Evolutionary conservation across 176 grass and related monocot genomes (phyloP).

Genomic region (Oryza meyeriana): DNA sequence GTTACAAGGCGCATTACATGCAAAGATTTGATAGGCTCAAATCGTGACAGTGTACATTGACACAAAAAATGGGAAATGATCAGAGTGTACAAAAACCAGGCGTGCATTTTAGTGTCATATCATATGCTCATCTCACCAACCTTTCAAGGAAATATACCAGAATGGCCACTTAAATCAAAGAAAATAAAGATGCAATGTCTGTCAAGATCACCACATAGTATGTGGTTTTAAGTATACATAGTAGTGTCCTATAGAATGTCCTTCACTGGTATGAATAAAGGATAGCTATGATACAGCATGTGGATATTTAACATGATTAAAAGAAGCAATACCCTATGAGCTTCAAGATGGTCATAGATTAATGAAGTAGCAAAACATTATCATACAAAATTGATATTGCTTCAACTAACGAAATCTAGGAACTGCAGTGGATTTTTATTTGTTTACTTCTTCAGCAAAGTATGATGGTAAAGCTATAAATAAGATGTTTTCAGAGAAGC

Average conservation of each 20-base stretch:
- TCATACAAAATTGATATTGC: not conserved
- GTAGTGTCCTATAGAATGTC: not conserved
- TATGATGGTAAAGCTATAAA: constrained; percentile 1
- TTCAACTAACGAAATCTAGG: not conserved
- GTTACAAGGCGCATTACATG: not conserved
- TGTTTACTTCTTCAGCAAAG: not conserved
- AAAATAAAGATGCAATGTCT: not conserved
- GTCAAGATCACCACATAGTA: not conserved
- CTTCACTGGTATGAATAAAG: not conserved
- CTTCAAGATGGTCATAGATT: not conserved
- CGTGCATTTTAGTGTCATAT: not conserved
- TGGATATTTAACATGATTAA: not conserved
- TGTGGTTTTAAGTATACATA: not conserved
- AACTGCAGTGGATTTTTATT: not conserved
- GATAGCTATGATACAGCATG: not conserved
- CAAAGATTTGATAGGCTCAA: not conserved
- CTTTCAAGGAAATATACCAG: not conserved
- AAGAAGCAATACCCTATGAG: not conserved
- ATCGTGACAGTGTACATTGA: not conserved
- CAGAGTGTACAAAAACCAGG: not conserved
- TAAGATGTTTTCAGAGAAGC: not conserved
- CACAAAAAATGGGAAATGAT: not conserved
- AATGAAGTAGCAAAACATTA: not conserved
- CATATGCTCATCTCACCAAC: not conserved
- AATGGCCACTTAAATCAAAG: not conserved